phyloP scores from a whole-genome alignment of 2,329 filamentous ascomycete genomes.

The Penicillium sp. region DNA sequence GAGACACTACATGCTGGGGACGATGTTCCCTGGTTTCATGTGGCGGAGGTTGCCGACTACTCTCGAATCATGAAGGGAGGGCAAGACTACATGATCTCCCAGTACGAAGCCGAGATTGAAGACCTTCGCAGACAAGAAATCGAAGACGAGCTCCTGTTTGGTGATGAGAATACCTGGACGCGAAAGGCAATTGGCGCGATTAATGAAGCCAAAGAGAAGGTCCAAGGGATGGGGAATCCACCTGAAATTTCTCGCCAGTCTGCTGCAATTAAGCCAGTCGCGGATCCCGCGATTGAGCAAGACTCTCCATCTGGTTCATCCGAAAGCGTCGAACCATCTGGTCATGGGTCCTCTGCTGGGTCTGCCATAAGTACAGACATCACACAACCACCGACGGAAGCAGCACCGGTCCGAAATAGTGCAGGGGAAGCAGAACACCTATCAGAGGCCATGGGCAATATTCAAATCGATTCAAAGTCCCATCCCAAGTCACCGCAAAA shows the following conservation, averaged over 20 bases:
- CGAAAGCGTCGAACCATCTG: slow-evolving; percentile 50
- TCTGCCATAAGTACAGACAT: slow-evolving; percentile 14
- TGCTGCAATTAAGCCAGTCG: slow-evolving; percentile 50
- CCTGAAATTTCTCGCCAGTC: slow-evolving; percentile 56
- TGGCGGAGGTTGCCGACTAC: slow-evolving; percentile 91
- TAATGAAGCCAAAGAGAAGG: slow-evolving; percentile 72
- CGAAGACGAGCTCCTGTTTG: slow-evolving; percentile 90
- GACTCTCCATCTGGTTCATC: slow-evolving; percentile 55
- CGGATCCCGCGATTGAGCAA: slow-evolving; percentile 52
- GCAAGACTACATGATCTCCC: slow-evolving; percentile 78
- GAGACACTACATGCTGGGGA: slow-evolving; percentile 69
- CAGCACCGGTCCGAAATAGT: slow-evolving; percentile 12
- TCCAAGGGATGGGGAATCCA: slow-evolving; percentile 67
- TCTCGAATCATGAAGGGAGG: slow-evolving; percentile 94
- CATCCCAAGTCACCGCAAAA: slow-evolving; percentile 29
- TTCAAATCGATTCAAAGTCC: slow-evolving; percentile 21
- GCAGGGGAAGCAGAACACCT: slow-evolving; percentile 26
- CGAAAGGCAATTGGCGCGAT: slow-evolving; percentile 78
- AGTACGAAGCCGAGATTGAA: slow-evolving; percentile 77
- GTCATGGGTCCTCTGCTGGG: slow-evolving; percentile 39
- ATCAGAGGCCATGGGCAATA: slow-evolving; percentile 26
- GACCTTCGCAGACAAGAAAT: slow-evolving; percentile 75
- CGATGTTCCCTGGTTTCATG: slow-evolving; percentile 92
- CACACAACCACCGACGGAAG: neutral
- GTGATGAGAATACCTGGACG: slow-evolving; percentile 90